Base-by-base conservation (phyloP, 805 yeast genomes). In the Hanseniaspora pseudoguilliermondii region DNA sequence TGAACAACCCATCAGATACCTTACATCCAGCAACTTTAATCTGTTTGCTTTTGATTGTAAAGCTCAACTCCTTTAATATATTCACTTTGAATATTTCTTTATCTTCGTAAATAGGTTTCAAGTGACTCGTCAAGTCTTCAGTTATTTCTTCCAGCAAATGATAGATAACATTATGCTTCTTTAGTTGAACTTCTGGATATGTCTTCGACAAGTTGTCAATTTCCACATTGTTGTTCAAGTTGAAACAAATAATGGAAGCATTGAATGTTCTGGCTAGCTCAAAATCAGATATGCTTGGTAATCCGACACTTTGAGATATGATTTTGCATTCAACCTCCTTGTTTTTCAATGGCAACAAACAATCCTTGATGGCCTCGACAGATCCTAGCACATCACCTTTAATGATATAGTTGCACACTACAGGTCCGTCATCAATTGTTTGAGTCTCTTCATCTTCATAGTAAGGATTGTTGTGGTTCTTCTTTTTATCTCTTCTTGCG, bases 351-450 rank as follows among this genome's bases (percentile, higher is more conserved):
- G 82, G 82, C 57, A 76, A 75, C 49, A 93, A 80, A 61, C 91
- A 81, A 66, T 90, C 96, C 40, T 73, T 76, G 36, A 93, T 85
- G 1, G 98, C 98, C 66, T 93, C 98, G 0, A 86, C 85, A 0
- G 97, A 90, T 0, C 98, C 98, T 61, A 83, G 82, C 1, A 91
- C 97, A 69, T 93, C 98, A 0, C 96, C 86, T 65, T 86, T 88
- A 38, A 93, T 73, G 29, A 93, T 82, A 60, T 83, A 88, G 34
- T 80, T 79, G 5, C 80, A 69, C 15, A 70, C 66, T 32, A 61
- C 62, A 5, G 65, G 64, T 49, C 53, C 67, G 3, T 61, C 62
- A 3, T 65, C 71, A 9, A 65, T 70, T 13, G 60, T 60, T n/a
- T 44, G 62, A 8, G 64, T 73, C 55, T 67, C 70, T 1, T 66